A percentile compares a stretch with the other conserved stretches of the same genome.
Conservation (phyloP, 2,329 filamentous ascomycete genomes). For the Sclerotinia subarctica region DNA sequence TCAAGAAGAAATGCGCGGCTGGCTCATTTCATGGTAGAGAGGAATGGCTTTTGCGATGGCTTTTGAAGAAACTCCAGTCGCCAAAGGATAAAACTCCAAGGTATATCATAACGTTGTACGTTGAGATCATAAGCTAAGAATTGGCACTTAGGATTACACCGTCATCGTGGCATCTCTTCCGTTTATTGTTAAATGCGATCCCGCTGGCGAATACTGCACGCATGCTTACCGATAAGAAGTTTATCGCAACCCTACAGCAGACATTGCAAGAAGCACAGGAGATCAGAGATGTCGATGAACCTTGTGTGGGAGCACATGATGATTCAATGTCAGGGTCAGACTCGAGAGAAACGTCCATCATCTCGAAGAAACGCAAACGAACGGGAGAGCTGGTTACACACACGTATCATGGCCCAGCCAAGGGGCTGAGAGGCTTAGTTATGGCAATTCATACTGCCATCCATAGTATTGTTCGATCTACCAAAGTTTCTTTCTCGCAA, state of each 20-base stretch:
- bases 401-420: not conserved
- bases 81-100: slow-evolving; percentile 37
- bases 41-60: slow-evolving; percentile 66
- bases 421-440: slow-evolving; percentile 23
- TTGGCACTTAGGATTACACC: slow-evolving; percentile 25
- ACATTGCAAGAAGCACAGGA: slow-evolving; percentile 56
- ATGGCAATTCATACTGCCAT: slow-evolving; percentile 31
- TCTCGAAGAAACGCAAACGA: slow-evolving; percentile 38
- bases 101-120: slow-evolving; percentile 25
- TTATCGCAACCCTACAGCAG: slow-evolving; percentile 63
- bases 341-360: slow-evolving; percentile 36
- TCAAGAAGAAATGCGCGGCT: slow-evolving; percentile 9
- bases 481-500: slow-evolving; percentile 19
- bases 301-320: slow-evolving; percentile 20
- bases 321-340: slow-evolving; percentile 24
- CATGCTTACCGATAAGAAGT: slow-evolving; percentile 66
- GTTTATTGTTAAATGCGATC: slow-evolving; percentile 59
- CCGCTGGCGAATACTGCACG: slow-evolving; percentile 67
- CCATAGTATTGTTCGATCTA: slow-evolving; percentile 26
- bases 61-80: slow-evolving; percentile 56
- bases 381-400: slow-evolving; percentile 31
- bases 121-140: not conserved
- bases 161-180: slow-evolving; percentile 58
- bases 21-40: slow-evolving; percentile 44
- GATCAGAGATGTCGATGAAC: slow-evolving; percentile 34